Evolutionary conservation across 805 yeast genomes (phyloP).

Genomic region (Suhomyces canberraensis): DNA sequence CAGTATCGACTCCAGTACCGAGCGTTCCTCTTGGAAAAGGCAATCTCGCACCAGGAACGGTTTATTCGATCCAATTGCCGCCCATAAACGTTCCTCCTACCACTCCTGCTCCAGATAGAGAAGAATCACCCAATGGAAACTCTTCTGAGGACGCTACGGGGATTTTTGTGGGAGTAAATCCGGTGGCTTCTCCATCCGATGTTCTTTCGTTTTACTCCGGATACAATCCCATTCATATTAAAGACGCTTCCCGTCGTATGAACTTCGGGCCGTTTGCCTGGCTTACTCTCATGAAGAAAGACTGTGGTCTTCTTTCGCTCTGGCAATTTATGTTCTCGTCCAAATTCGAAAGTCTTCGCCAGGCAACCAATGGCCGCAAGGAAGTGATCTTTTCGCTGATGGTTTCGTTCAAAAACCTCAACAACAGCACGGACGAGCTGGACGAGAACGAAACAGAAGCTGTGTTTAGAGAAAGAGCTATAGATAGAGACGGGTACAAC

Average conservation of each 20-base stretch:
- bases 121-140: constrained; percentile 2
- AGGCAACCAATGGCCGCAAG: background rate
- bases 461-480: constrained; percentile 21
- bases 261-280: constrained; percentile 55
- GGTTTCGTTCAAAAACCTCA: background rate
- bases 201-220: constrained; percentile 41
- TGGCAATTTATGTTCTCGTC: constrained; percentile 9
- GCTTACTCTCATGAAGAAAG: constrained; percentile 47
- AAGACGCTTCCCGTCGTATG: constrained; percentile 35
- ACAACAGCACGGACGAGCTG: background rate
- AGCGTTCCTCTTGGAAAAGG: background rate
- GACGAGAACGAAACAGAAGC: constrained; percentile 12
- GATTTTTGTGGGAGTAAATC: constrained; percentile 20
- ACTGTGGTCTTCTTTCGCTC: constrained; percentile 21
- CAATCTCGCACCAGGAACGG: background rate
- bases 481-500: constrained; percentile 22
- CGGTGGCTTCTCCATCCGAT: constrained; percentile 25
- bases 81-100: constrained; percentile 5
- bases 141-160: constrained; percentile 13
- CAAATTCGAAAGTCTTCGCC: constrained; percentile 1
- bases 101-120: constrained; percentile 1
- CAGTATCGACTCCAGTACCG: background rate
- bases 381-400: background rate
- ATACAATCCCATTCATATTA: constrained; percentile 40
- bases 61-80: constrained; percentile 3